A percentile compares a stretch with the other conserved stretches of the same genome.
These are phyloP conservation scores for Pelargonium fulgidum DNA, from an alignment of 441 rosid genomes.

Conservation along the genomic window DNA sequence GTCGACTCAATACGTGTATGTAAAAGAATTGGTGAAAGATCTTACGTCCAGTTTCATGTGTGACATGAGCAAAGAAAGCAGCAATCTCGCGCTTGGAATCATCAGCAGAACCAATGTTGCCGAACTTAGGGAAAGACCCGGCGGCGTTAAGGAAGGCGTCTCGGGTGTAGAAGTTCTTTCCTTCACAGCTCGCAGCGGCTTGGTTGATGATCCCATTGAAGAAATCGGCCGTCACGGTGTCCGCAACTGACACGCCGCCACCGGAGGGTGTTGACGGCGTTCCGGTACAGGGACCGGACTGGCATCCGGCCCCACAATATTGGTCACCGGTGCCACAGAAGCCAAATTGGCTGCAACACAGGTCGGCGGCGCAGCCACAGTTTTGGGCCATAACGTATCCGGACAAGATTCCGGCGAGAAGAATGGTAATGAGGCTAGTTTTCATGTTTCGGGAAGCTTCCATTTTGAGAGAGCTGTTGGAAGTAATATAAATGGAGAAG, in stretches of 20 bases:
- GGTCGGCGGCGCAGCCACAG: conserved; percentile 14
- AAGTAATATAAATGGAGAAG: neutral
- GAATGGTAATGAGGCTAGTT: neutral
- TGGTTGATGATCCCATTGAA: conserved; percentile 35
- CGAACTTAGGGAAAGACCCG: conserved; percentile 35
- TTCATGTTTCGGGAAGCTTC: neutral
- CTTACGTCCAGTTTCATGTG: conserved; percentile 64
- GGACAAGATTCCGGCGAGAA: neutral
- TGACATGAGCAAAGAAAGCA: conserved; percentile 62
- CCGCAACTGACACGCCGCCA: conserved; percentile 32
- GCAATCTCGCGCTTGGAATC: conserved; percentile 69
- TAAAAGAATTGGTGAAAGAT: neutral
- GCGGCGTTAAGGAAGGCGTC: conserved; percentile 35
- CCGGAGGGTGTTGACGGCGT: conserved; percentile 17
- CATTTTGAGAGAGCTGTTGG: neutral
- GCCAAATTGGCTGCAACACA: conserved; percentile 17
- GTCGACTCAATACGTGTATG: neutral
- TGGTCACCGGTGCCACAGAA: conserved; percentile 9
- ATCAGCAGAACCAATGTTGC: conserved; percentile 38
- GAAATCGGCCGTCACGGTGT: conserved; percentile 37
- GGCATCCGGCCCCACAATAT: conserved; percentile 33
- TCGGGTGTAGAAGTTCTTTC: conserved; percentile 48
- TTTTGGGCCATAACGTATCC: conserved; percentile 2
- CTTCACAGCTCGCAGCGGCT: conserved; percentile 39
- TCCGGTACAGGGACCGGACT: conserved; percentile 37